phyloP scores from a whole-genome alignment of 768 basidiomycete genomes.

The Mrakia blollopis region DNA sequence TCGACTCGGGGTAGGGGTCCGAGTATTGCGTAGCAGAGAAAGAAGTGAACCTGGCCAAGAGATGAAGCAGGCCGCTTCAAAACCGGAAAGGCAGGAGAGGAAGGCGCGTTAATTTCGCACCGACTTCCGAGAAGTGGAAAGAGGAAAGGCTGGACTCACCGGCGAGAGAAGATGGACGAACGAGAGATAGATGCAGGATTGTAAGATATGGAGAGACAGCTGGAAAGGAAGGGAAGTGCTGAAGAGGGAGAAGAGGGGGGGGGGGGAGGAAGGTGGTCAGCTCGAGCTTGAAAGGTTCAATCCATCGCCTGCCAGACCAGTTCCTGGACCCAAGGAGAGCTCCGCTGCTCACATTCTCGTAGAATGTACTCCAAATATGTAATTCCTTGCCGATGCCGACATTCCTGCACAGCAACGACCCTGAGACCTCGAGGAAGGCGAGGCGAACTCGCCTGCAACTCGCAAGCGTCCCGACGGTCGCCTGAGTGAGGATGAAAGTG shows the following conservation, averaged over 20 bases:
- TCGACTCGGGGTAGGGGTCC: no score
- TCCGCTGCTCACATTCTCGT: not conserved
- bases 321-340: not conserved
- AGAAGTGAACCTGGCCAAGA: no score
- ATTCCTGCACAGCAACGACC: not conserved
- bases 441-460: constrained; percentile 4
- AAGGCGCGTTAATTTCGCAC: no score
- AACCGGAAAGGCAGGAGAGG: no score
- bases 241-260: not conserved
- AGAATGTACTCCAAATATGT: not conserved
- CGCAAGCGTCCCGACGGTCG: not conserved
- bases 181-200: no score
- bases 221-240: not conserved
- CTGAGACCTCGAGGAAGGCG: constrained; percentile 12
- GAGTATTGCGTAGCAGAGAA: no score
- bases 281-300: not conserved
- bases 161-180: no score
- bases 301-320: not conserved
- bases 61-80: no score
- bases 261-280: not conserved
- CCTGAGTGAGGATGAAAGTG: not conserved
- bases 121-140: not conserved
- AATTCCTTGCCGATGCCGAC: not conserved
- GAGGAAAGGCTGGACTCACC: no score
- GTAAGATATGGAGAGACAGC: not conserved